Conservation (phyloP, 2,329 filamentous ascomycete genomes). For the Fusarium sp. region DNA sequence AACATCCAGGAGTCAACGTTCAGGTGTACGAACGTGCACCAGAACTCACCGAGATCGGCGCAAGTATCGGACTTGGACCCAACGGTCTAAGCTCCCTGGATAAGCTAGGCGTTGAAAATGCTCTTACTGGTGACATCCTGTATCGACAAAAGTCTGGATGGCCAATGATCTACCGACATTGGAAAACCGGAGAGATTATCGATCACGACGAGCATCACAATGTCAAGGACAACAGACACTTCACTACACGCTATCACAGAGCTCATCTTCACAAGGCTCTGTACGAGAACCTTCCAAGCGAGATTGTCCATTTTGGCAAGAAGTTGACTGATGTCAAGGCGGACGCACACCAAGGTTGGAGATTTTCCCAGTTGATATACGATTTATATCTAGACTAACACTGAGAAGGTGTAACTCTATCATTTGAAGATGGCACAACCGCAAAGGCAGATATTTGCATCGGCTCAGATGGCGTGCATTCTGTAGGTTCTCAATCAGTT, state of each 20-base stretch:
- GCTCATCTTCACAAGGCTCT: neutral
- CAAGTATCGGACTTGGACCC: neutral
- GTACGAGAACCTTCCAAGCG: neutral
- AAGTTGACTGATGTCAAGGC: neutral
- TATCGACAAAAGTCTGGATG: neutral
- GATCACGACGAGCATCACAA: constrained; percentile 2
- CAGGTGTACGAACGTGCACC: neutral
- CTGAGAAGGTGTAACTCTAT: neutral
- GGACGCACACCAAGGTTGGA: neutral
- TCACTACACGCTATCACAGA: neutral
- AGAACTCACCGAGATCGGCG: neutral
- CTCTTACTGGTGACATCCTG: neutral
- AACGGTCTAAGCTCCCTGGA: neutral
- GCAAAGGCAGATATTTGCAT: neutral
- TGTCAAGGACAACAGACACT: neutral
- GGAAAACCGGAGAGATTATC: neutral
- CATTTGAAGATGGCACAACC: neutral
- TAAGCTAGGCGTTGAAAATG: neutral
- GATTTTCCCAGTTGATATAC: fast-evolving
- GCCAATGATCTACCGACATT: neutral
- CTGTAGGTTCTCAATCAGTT: neutral
- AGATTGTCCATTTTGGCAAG: neutral
- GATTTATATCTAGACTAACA: neutral
- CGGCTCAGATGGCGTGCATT: neutral
- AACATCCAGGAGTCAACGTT: neutral